Conservation (phyloP, 1,284 basidiomycete genomes). For the Cryptococcus sp. region DNA sequence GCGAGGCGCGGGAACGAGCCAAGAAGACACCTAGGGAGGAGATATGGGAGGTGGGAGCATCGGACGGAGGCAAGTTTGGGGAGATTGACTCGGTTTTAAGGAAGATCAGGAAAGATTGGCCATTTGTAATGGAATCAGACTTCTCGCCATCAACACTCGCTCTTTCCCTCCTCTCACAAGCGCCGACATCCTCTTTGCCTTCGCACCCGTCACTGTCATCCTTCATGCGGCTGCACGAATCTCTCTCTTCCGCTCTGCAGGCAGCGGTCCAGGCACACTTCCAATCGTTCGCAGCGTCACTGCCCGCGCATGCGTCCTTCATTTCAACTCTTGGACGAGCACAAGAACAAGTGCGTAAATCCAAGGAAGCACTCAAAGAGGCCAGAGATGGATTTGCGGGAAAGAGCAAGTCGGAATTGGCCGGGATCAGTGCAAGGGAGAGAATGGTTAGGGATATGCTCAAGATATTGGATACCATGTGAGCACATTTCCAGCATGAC, state of each 20-base stretch:
- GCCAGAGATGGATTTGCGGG: conserved; percentile 49
- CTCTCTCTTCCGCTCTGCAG: conserved; percentile 46
- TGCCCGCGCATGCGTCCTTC: conserved; percentile 81
- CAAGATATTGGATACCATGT: conserved; percentile 86
- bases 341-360: conserved; percentile 69
- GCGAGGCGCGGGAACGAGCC: conserved; percentile 22
- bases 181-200: conserved; percentile 54
- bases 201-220: conserved; percentile 35
- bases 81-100: conserved; percentile 66
- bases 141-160: conserved; percentile 92
- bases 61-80: conserved; percentile 44
- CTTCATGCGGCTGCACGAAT: conserved; percentile 44
- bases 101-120: conserved; percentile 85
- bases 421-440: conserved; percentile 78
- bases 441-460: conserved; percentile 89
- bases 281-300: conserved; percentile 83
- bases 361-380: conserved; percentile 73
- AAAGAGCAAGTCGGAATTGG: conserved; percentile 66
- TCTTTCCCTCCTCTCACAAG: conserved; percentile 75
- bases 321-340: conserved; percentile 68
- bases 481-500: conserved; percentile 39
- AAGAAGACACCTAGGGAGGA: conserved; percentile 24
- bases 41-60: conserved; percentile 23
- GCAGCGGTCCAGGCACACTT: conserved; percentile 69
- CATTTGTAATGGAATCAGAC: conserved; percentile 79